Evolutionary conservation across 1,284 basidiomycete species (phyloP).

Genomic region (Ustilago cynodontis): DNA sequence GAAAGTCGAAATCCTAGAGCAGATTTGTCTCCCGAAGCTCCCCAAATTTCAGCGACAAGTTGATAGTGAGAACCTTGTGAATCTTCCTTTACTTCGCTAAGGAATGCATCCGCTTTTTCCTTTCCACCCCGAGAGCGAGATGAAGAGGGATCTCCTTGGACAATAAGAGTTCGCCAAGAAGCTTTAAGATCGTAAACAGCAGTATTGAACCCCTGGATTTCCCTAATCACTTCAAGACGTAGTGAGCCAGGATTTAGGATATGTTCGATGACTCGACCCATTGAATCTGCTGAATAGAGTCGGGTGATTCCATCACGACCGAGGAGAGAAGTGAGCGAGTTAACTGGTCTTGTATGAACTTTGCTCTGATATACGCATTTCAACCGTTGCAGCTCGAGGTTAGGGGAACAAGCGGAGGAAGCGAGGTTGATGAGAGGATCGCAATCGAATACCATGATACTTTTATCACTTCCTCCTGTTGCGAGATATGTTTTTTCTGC

Average conservation of each 20-base stretch:
- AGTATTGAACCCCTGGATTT: conserved; percentile 38
- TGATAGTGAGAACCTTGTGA: conserved; percentile 11
- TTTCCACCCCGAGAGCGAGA: too few species aligned
- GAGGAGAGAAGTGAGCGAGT: conserved; percentile 17
- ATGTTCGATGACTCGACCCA: conserved; percentile 48
- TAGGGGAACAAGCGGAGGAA: not conserved
- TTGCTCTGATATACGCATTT: conserved; percentile 20
- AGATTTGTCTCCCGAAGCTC: conserved; percentile 25
- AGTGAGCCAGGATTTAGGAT: conserved; percentile 8
- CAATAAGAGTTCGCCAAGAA: conserved; percentile 11
- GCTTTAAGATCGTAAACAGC: conserved; percentile 37
- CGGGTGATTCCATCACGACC: conserved; percentile 8
- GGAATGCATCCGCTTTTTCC: conserved; percentile 18
- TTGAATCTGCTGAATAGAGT: conserved; percentile 50
- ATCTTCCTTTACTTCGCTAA: conserved; percentile 21
- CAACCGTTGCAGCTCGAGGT: not conserved
- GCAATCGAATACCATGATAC: conserved; percentile 34
- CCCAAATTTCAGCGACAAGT: conserved; percentile 30
- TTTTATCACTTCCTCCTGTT: conserved; percentile 46
- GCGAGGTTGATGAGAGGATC: not conserved
- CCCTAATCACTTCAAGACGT: conserved; percentile 22
- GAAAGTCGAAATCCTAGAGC: conserved; percentile 26
- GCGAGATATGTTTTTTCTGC: conserved; percentile 20
- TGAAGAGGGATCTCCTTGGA: conserved; percentile 8
- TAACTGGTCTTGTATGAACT: conserved; percentile 49